Base-by-base conservation (phyloP, 371 early-diverging fungal species). In the Rhizopus sp. region DNA sequence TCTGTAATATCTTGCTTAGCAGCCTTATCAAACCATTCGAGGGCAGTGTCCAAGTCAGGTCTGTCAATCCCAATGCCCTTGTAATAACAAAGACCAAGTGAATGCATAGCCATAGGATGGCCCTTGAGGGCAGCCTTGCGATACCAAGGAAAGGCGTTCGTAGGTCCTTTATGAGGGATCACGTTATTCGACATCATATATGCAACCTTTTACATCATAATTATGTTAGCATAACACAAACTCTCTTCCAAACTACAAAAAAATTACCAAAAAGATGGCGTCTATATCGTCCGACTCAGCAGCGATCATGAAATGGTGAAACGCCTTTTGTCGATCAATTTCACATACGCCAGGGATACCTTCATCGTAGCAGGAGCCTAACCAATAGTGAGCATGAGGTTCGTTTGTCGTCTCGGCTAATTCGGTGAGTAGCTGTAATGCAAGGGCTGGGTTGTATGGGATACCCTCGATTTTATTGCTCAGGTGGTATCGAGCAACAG, bases 121-220 rank as follows among this genome's bases (percentile, higher is more conserved):
- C 82, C 77, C 35, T 77, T 69, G 0, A 63, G 63, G 10, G 81
- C 86, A 17, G 86, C 80, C 42, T 80, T 80, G 40, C 60, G 57
- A 52, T 81, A 85, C 84, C 83, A 87, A 12, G 76, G 62, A 54
- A 81, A 71, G 4, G 88, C 86, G 50, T 71, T 70, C 33, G 37
- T 34, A 7, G 66, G 73, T 48, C 85, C 75, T 37, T 73, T 70
- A 0, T 51, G 38, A 16, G 80, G 80, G 12, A 86, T 83, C 29
- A 59, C 54, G 12, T 86, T 81, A 49, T 85, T 72, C 2, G 78
- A 70, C 53, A 79, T 68, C 79, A 78, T 76, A 17, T 69, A 61
- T 35, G 72, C 80, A 46, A 79, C 72, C 80, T 79, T 54, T 49
- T 30, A n/a, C 17, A 45, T 32, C 29, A 38, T 37, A 17, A 7